These are phyloP conservation scores for Thalassiosira sp. DNA, from an alignment of 352 stramenopile genomes.

Conservation along the genomic window DNA sequence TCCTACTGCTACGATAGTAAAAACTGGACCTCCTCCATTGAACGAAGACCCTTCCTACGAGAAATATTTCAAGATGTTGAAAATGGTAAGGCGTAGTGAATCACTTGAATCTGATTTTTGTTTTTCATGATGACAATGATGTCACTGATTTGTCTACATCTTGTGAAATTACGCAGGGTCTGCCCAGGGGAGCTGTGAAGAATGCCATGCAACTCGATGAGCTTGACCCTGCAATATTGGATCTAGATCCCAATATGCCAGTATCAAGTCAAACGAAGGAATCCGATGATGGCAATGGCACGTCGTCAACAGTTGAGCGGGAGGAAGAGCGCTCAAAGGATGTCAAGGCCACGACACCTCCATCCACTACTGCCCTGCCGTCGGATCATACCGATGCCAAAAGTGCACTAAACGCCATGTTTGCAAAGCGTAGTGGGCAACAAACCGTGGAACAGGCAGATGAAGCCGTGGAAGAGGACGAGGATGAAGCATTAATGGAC, in stretches of 20 bases:
- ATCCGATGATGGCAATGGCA: slow-evolving; percentile 3
- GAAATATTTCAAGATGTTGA: slow-evolving; percentile 82
- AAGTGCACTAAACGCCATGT: background rate
- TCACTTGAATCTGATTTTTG: too few relatives aligned
- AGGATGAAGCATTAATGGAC: background rate
- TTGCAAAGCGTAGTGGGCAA: background rate
- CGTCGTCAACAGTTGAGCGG: too few relatives aligned
- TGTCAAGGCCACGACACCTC: too few relatives aligned
- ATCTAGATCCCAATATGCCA: slow-evolving; percentile 61
- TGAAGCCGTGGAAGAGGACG: slow-evolving; percentile 31
- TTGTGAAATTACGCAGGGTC: slow-evolving; percentile 34
- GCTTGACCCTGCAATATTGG: slow-evolving; percentile 61
- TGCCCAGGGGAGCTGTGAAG: slow-evolving; percentile 68
- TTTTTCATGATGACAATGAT: too few relatives aligned
- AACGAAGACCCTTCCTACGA: slow-evolving; percentile 69
- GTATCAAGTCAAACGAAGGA: slow-evolving; percentile 39
- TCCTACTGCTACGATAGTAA: background rate
- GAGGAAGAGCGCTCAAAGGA: too few relatives aligned
- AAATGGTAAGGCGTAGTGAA: slow-evolving; percentile 42
- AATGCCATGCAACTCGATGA: slow-evolving; percentile 70
- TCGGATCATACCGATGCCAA: too few relatives aligned
- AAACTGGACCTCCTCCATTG: slow-evolving; percentile 40
- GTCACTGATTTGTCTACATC: too few relatives aligned
- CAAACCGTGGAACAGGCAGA: background rate
- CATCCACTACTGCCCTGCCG: too few relatives aligned